A percentile compares a stretch with the other conserved stretches of the same genome.
Conservation (phyloP, 306 rosid species). For the Argentina anserina region DNA sequence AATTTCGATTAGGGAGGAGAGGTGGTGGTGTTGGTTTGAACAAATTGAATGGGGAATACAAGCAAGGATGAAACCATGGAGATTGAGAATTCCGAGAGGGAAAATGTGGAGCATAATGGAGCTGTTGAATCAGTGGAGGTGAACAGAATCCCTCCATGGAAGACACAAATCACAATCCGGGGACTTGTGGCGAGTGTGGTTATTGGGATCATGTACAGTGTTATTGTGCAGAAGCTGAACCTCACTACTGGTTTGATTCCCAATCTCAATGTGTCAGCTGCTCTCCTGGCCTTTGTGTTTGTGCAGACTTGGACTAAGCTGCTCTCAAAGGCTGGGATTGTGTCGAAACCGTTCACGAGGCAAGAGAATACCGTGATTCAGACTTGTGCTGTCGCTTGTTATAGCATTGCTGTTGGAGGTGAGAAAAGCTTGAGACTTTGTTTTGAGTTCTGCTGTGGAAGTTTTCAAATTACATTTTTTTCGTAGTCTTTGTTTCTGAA, state of each 20-base stretch:
- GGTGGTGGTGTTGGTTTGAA: conserved; percentile 6
- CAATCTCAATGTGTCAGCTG: conserved; percentile 93
- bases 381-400: conserved; percentile 97
- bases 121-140: conserved; percentile 40
- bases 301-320: conserved; percentile 72
- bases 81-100: conserved; percentile 36
- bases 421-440: background rate
- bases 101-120: conserved; percentile 41
- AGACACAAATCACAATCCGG: conserved; percentile 66
- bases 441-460: background rate
- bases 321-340: conserved; percentile 72
- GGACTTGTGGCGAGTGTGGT: conserved; percentile 66
- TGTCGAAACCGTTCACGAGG: conserved; percentile 73
- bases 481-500: conserved; percentile 4
- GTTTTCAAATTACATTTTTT: background rate
- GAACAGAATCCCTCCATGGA: conserved; percentile 64
- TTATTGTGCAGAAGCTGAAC: conserved; percentile 82
- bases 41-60: conserved; percentile 35
- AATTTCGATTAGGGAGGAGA: conserved; percentile 10
- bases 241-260: conserved; percentile 98
- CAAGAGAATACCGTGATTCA: conserved; percentile 94
- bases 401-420: conserved; percentile 96
- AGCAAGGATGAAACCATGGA: conserved; percentile 39
- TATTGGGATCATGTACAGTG: conserved; percentile 78
- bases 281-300: conserved; percentile 91